These are phyloP conservation scores for Blastobotrys ciferrii DNA, from an alignment of 1,139 yeast species.

Conservation along the genomic window DNA sequence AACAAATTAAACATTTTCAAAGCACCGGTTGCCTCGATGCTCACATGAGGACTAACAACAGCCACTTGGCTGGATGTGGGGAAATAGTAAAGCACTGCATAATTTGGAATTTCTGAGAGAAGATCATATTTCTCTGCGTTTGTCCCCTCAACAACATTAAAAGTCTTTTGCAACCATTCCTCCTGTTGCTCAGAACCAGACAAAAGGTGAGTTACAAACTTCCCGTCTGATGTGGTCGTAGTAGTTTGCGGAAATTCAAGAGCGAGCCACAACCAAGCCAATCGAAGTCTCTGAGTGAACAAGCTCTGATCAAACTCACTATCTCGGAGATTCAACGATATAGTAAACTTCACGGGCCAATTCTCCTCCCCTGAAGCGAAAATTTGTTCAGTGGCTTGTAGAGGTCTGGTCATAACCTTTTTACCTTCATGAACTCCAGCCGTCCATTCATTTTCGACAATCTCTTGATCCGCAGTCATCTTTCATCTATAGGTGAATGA, in stretches of 20 bases:
- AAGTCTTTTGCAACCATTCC: constrained; percentile 10
- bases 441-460: background rate
- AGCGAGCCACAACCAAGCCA: constrained; percentile 10
- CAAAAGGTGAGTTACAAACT: background rate
- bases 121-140: background rate
- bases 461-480: background rate
- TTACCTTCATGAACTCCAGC: background rate
- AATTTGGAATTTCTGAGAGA: constrained; percentile 7
- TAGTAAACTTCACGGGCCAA: constrained; percentile 13
- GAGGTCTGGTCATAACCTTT: background rate
- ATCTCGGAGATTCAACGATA: constrained; percentile 1
- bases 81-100: constrained; percentile 6
- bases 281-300: constrained; percentile 5
- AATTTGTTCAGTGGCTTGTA: background rate
- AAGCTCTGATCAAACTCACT: background rate
- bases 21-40: constrained; percentile 13
- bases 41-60: constrained; percentile 10
- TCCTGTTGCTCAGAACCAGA: background rate
- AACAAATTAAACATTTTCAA: constrained; percentile 4
- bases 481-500: too few species aligned
- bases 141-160: constrained; percentile 1
- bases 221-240: background rate
- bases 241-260: constrained; percentile 12
- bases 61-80: constrained; percentile 8
- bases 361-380: constrained; percentile 10